These are phyloP conservation scores for Botrytis medusae DNA, from an alignment of 2,329 filamentous ascomycete species.

Conservation along the genomic window DNA sequence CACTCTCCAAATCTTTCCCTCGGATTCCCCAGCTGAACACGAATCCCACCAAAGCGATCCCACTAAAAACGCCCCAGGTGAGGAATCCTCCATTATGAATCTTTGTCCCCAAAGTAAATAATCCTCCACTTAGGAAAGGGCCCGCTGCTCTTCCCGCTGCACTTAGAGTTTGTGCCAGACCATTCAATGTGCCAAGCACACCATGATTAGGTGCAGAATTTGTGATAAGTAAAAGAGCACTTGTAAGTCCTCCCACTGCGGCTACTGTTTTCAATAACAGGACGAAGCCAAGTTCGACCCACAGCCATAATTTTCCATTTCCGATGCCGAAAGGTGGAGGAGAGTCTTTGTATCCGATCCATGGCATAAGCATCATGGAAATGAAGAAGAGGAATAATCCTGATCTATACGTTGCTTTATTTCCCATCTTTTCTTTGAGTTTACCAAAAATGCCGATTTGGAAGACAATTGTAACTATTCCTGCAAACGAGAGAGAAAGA, in stretches of 20 bases:
- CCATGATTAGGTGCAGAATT: slow-evolving; percentile 87
- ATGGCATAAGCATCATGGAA: slow-evolving; percentile 85
- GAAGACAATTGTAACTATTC: slow-evolving; percentile 82
- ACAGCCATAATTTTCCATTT: slow-evolving; percentile 68
- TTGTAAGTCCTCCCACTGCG: slow-evolving; percentile 86
- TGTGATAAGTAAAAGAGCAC: slow-evolving; percentile 90
- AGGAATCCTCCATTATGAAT: slow-evolving; percentile 80
- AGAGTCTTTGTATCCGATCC: slow-evolving; percentile 74
- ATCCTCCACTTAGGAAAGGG: slow-evolving; percentile 80
- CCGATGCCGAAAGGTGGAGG: slow-evolving; percentile 56
- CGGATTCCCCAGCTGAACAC: slow-evolving; percentile 75
- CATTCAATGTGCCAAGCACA: slow-evolving; percentile 86
- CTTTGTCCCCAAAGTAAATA: slow-evolving; percentile 77
- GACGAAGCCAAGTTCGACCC: slow-evolving; percentile 75
- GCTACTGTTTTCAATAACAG: slow-evolving; percentile 88
- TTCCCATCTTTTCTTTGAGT: slow-evolving; percentile 76
- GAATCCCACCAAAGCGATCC: slow-evolving; percentile 78
- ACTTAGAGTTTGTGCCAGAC: slow-evolving; percentile 88
- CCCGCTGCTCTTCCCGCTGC: slow-evolving; percentile 86
- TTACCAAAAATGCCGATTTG: slow-evolving; percentile 83
- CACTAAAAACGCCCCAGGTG: slow-evolving; percentile 85
- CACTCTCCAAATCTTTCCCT: slow-evolving; percentile 60
- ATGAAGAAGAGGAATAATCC: slow-evolving; percentile 78
- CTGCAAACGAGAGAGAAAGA: slow-evolving; percentile 79
- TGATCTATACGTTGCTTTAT: slow-evolving; percentile 78